Percentiles rank a stretch among this genome's conserved stretches.
These are phyloP conservation scores for Senna siamea DNA, from an alignment of 306 rosid genomes.

Conservation along the genomic window DNA sequence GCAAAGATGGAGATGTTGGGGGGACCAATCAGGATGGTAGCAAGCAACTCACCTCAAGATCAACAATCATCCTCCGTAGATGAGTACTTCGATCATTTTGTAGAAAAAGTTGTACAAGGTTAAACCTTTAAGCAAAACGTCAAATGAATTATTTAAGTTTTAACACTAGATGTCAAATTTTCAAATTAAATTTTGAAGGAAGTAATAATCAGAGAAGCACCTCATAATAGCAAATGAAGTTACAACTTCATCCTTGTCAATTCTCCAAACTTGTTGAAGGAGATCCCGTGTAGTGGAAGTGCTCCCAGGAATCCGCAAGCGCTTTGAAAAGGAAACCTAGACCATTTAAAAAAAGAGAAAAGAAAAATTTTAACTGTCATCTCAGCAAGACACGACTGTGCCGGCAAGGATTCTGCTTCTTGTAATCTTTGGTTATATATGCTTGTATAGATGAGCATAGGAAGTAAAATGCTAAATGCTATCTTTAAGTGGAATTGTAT, in stretches of 20 bases:
- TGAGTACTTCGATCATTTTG: constrained; percentile 65
- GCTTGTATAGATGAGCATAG: neutral
- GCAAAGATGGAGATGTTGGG: constrained; percentile 6
- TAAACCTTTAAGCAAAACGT: constrained; percentile 65
- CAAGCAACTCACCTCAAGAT: constrained; percentile 66
- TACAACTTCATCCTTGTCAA: constrained; percentile 80
- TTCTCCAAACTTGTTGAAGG: constrained; percentile 74
- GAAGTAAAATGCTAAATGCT: constrained; percentile 25
- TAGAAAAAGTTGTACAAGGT: constrained; percentile 77
- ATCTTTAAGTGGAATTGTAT: neutral
- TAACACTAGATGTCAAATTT: constrained; percentile 7
- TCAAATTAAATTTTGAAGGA: constrained; percentile 30
- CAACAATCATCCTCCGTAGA: constrained; percentile 85
- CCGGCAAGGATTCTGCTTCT: constrained; percentile 26
- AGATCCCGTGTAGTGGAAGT: constrained; percentile 65
- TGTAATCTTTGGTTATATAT: constrained; percentile 1
- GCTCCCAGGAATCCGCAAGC: constrained; percentile 74
- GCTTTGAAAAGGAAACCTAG: constrained; percentile 85
- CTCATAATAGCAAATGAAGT: constrained; percentile 88
- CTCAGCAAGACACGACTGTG: constrained; percentile 19
- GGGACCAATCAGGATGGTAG: constrained; percentile 19
- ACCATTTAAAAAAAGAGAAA: constrained; percentile 26
- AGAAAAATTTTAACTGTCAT: neutral
- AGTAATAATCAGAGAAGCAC: constrained; percentile 44
- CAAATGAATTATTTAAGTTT: constrained; percentile 38